These are phyloP conservation scores for Pseudocercospora musae DNA, from an alignment of 2,329 filamentous ascomycete genomes.

Conservation along the genomic window DNA sequence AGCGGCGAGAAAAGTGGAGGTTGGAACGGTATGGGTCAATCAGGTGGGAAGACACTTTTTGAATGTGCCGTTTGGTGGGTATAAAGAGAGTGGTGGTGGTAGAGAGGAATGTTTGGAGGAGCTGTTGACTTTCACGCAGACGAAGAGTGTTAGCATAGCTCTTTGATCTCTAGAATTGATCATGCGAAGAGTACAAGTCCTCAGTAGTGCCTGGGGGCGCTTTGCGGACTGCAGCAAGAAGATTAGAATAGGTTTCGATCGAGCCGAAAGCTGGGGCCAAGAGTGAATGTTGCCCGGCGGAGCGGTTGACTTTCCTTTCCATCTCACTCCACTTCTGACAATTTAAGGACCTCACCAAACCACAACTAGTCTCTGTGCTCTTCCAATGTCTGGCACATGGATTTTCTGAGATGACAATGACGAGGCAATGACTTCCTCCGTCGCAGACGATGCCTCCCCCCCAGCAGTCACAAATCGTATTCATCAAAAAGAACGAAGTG, in stretches of 20 bases:
- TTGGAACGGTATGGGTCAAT: slow-evolving; percentile 21
- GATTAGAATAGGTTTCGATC: no score
- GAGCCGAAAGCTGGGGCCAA: no score
- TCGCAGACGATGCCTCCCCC: not conserved
- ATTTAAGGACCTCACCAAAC: no score
- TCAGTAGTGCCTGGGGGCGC: not conserved
- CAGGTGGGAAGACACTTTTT: slow-evolving; percentile 20
- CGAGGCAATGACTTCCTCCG: not conserved
- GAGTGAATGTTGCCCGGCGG: no score
- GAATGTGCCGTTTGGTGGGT: slow-evolving; percentile 22
- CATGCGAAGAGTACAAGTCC: not conserved
- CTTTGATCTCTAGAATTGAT: not conserved
- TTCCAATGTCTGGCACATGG: no score
- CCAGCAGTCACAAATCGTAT: not conserved
- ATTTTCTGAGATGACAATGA: no score
- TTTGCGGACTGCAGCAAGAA: no score
- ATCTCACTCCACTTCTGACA: no score
- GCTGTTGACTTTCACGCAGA: slow-evolving; percentile 19
- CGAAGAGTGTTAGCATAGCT: slow-evolving; percentile 18
- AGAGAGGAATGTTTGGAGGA: slow-evolving; percentile 22
- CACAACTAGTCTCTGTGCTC: no score
- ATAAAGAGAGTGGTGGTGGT: slow-evolving; percentile 19
- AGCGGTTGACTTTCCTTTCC: no score
- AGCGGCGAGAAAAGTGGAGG: slow-evolving; percentile 16
- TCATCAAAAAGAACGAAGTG: not conserved